These are phyloP conservation scores for Limonium bicolor DNA, from an alignment of 148 eudicot genomes.

Conservation along the genomic window DNA sequence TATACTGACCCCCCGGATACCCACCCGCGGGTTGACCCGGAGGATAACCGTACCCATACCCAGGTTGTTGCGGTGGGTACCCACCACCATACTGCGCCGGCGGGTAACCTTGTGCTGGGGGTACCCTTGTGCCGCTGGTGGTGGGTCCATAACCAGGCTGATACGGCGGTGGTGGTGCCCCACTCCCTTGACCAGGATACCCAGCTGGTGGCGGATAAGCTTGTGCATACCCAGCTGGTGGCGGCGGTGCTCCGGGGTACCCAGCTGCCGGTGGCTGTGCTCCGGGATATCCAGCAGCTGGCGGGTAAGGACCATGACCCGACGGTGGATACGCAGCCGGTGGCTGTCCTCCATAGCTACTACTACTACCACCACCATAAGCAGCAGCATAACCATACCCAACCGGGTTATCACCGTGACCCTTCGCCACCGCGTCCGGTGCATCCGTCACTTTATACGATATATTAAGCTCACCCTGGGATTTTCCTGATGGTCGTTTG, in stretches of 20 bases:
- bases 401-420: constrained; percentile 5
- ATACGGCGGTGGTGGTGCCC: constrained; percentile 9
- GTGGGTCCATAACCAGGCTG: too few species aligned
- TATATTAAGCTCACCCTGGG: constrained; percentile 21
- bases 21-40: too few species aligned
- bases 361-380: too few species aligned
- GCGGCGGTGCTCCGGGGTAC: too few species aligned
- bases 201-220: constrained; percentile 7
- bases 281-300: too few species aligned
- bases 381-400: too few species aligned
- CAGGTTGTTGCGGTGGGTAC: too few species aligned
- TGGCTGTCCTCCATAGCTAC: neutral
- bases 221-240: constrained; percentile 4
- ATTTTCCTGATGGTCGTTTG: constrained; percentile 10
- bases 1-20: constrained; percentile 14
- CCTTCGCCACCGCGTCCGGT: neutral
- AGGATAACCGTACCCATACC: constrained; percentile 7
- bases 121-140: too few species aligned
- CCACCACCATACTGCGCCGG: neutral
- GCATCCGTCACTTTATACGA: constrained; percentile 15
- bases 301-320: constrained; percentile 3
- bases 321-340: neutral
- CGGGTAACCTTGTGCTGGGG: too few species aligned
- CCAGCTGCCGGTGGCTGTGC: too few species aligned
- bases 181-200: constrained; percentile 1